phyloP scores from a whole-genome alignment of 495 filamentous ascomycete species.

The Chaetomium tenue region DNA sequence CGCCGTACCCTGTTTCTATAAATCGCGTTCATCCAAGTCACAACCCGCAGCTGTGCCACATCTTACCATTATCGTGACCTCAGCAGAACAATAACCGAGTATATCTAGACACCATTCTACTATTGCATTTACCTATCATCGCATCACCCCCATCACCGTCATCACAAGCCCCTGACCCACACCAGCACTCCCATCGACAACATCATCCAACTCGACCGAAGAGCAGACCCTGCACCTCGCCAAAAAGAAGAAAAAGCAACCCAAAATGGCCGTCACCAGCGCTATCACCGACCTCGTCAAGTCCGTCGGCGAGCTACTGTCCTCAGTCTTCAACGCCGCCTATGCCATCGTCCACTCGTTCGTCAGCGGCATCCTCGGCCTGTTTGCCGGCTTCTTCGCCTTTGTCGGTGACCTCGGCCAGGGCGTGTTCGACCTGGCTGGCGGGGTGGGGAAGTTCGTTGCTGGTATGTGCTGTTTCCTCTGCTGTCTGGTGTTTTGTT shows the following conservation, averaged over 20 bases:
- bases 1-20: background rate
- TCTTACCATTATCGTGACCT: too few relatives aligned
- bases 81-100: too few relatives aligned
- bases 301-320: conserved; percentile 37
- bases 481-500: background rate
- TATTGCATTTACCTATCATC: too few relatives aligned
- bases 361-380: conserved; percentile 26
- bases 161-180: too few relatives aligned
- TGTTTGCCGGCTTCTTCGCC: conserved; percentile 34
- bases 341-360: conserved; percentile 34
- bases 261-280: conserved; percentile 35
- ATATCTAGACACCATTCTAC: too few relatives aligned
- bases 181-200: background rate
- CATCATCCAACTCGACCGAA: background rate
- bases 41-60: too few relatives aligned
- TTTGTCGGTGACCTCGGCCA: conserved; percentile 30
- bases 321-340: conserved; percentile 32
- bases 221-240: background rate
- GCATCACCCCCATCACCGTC: too few relatives aligned
- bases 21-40: background rate
- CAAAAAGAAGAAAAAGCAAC: conserved; percentile 5
- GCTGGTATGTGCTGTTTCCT: conserved; percentile 24
- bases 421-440: conserved; percentile 35
- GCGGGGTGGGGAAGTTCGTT: conserved; percentile 38
- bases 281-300: conserved; percentile 36